Evolutionary conservation across 352 stramenopile genomes (phyloP).

Genomic region (Phytophthora pluvialis): DNA sequence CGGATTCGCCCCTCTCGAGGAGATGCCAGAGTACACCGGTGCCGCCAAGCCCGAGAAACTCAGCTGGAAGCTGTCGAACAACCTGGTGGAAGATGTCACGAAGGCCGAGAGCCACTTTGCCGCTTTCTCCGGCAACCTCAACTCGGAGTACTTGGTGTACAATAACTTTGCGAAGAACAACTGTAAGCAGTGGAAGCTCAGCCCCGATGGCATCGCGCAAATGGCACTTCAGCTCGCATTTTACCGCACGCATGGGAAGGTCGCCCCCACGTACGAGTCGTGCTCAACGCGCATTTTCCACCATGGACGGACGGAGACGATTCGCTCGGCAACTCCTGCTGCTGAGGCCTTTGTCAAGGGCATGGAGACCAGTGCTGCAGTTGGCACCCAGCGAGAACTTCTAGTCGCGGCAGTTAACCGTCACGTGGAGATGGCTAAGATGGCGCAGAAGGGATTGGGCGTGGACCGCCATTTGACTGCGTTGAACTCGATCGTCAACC

Average conservation of each 20-base stretch:
- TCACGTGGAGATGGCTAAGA: constrained; percentile 92
- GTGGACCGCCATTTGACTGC: constrained; percentile 90
- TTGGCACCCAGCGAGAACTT: constrained; percentile 64
- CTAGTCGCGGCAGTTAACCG: constrained; percentile 75
- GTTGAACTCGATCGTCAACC: constrained; percentile 75
- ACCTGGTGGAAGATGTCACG: constrained; percentile 77
- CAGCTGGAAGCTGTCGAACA: constrained; percentile 80
- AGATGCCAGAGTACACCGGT: constrained; percentile 64
- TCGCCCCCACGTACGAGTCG: constrained; percentile 92
- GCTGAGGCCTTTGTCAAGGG: constrained; percentile 74
- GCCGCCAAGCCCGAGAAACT: constrained; percentile 57
- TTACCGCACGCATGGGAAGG: constrained; percentile 72
- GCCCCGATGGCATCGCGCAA: constrained; percentile 90
- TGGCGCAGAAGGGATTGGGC: constrained; percentile 84
- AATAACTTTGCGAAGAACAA: constrained; percentile 89
- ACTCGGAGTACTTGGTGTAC: constrained; percentile 86
- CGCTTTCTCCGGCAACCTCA: constrained; percentile 68
- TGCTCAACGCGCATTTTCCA: constrained; percentile 92
- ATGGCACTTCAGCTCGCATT: constrained; percentile 94
- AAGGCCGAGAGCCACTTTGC: constrained; percentile 74
- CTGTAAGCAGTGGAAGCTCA: constrained; percentile 93
- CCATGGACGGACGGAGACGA: constrained; percentile 93
- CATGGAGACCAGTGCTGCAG: constrained; percentile 50
- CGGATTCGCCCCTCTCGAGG: constrained; percentile 67
- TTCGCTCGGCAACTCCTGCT: constrained; percentile 83